Evolutionary conservation across 495 filamentous ascomycete species (phyloP), one percentile per base, ranked within the genome.

Genomic region (Massariosphaeria phaeospora): DNA sequence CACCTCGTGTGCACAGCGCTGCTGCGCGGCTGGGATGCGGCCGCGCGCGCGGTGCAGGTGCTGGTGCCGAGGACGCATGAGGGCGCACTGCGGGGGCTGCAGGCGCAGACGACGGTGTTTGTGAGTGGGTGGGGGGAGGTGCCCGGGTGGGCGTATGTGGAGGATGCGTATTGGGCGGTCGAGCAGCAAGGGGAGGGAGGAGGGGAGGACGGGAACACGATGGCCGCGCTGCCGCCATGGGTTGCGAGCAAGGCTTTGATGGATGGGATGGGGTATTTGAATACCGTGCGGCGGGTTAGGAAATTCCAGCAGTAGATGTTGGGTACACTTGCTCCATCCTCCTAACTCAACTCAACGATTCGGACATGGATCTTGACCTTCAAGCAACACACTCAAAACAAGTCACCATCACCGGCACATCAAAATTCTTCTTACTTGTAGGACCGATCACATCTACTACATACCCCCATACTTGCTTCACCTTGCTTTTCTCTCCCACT

Each of bases 91-190:
- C 26, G 52, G 11, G 34, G 20, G n/a, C 33, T 59, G n/a, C 23
- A 51, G 6, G 46, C 55, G 1, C 12, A 55, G 41, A 56, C 48
- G 45, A 59, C 51, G 1, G 46, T 63, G 4, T 35, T 63, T 35
- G 61, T 63, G 0, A 33, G 36, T 8, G 61, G 61, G 6, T 55
- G 50, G 23, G 55, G 55, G 25, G 61, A 63, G 1, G 21, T 10
- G n/a, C 61, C 61, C 2, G 49, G 47, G 30, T 63, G 61, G 61
- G 55, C 61, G 21, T 63, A 52, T 29, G 43, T 43, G 5, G 61
- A 63, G 21, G 52, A 57, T 26, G 41, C 55, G 18, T 54, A 63
- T 20, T 46, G n/a, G 25, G 48, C 40, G 34, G 9, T 38, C 17
- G 30, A 11, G 15, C 23, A 33, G 29, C 43, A 33, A 15, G 27